phyloP scores from a whole-genome alignment of 148 eudicot genomes.

The Amaranthus palmeri region DNA sequence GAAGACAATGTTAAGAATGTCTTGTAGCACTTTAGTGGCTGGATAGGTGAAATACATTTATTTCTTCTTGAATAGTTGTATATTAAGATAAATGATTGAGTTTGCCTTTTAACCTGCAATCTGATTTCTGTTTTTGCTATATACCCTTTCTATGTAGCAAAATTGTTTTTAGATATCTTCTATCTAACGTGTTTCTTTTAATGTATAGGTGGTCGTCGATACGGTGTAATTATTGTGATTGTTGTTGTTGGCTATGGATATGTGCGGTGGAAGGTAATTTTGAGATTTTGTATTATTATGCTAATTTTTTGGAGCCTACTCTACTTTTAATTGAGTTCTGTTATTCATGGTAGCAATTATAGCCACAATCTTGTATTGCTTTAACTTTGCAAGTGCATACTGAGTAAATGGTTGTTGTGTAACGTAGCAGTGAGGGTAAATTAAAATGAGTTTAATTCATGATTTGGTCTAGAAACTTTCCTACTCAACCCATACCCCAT shows the following conservation, averaged over 20 bases:
- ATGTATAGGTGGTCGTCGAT: slow-evolving; percentile 62
- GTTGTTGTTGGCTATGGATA: slow-evolving; percentile 72
- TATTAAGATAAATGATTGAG: no score
- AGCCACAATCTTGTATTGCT: background rate
- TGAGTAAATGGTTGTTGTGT: background rate
- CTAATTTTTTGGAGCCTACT: background rate
- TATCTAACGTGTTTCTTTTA: background rate
- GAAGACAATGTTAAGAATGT: no score
- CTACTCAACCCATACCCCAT: no score
- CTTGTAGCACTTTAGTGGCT: no score
- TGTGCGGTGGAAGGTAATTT: slow-evolving; percentile 96
- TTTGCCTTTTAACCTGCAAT: no score
- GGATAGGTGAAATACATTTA: no score
- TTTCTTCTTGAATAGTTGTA: no score
- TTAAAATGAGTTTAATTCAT: background rate
- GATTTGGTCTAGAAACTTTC: no score
- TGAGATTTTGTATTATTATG: background rate
- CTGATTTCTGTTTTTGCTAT: no score
- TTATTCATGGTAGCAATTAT: background rate
- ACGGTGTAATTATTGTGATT: slow-evolving; percentile 53
- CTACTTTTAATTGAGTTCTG: background rate
- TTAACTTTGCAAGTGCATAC: background rate
- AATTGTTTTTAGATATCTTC: no score
- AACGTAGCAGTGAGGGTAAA: background rate
- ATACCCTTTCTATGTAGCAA: no score